These are phyloP conservation scores for Rhododendron williamsianum DNA, from an alignment of 148 eudicot species.

Conservation along the genomic window DNA sequence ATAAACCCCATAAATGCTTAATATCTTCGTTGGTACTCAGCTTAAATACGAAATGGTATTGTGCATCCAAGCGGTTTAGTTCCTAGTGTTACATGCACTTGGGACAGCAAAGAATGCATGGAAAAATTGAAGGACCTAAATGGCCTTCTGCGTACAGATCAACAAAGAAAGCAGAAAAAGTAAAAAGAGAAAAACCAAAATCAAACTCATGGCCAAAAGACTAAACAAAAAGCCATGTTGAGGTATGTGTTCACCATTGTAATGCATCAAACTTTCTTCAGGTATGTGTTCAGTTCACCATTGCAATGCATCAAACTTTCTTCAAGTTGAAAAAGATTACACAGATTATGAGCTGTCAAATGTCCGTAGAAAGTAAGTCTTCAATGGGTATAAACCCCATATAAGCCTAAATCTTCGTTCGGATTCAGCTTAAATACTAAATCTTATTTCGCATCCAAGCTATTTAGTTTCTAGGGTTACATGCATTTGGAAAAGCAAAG, in stretches of 20 bases:
- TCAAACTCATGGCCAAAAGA: background rate
- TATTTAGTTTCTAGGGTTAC: background rate
- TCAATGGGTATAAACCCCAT: background rate
- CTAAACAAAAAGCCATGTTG: background rate
- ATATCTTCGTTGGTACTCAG: no score
- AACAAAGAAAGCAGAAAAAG: background rate
- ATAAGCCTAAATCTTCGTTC: background rate
- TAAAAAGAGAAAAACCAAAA: background rate
- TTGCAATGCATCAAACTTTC: background rate
- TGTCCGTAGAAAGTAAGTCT: background rate
- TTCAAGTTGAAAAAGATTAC: background rate
- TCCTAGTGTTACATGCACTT: background rate
- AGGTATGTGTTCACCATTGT: background rate
- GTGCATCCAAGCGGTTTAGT: background rate
- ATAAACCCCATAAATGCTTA: no score
- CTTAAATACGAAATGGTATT: no score
- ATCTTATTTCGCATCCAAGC: background rate
- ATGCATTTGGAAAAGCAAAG: background rate
- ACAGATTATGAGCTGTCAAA: background rate
- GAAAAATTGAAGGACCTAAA: constrained; percentile 2
- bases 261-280: background rate
- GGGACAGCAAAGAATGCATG: background rate
- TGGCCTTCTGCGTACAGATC: background rate
- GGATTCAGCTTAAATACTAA: background rate
- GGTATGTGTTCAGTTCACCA: background rate